Evolutionary conservation across 2,329 filamentous ascomycete species (phyloP).

Genomic region (Fonsecaea nubica): DNA sequence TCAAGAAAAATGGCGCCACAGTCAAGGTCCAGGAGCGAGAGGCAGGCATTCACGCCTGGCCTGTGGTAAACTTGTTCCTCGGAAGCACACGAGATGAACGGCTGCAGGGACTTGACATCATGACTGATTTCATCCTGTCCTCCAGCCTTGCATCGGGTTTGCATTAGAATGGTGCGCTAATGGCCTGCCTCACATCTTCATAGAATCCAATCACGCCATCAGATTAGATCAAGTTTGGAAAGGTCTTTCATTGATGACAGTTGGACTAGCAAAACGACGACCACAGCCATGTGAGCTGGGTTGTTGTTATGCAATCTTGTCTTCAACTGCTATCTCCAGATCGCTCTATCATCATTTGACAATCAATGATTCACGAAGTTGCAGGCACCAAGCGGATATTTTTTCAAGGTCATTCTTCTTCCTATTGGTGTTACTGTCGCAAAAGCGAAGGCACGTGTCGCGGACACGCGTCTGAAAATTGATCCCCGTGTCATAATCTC

Average conservation of each 20-base stretch:
- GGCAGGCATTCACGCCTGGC: constrained; percentile 81
- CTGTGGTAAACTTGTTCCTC: constrained; percentile 69
- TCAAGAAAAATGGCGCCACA: constrained; percentile 61
- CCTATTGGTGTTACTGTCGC: not conserved
- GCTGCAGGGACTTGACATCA: constrained; percentile 52
- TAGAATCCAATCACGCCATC: constrained; percentile 45
- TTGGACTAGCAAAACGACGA: constrained; percentile 21
- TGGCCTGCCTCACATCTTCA: not conserved
- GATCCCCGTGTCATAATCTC: not conserved
- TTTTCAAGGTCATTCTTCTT: not conserved
- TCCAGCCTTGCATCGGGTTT: constrained; percentile 29
- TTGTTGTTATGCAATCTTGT: constrained; percentile 20
- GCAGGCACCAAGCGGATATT: not conserved
- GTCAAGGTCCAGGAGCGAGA: constrained; percentile 66
- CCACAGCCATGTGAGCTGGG: constrained; percentile 28
- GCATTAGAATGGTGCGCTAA: constrained; percentile 5
- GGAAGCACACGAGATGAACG: constrained; percentile 56
- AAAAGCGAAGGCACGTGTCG: not conserved
- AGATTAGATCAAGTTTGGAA: constrained; percentile 69
- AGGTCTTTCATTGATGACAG: constrained; percentile 51
- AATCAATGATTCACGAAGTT: not conserved
- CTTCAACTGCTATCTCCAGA: constrained; percentile 34
- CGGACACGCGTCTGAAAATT: not conserved
- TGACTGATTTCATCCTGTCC: constrained; percentile 37
- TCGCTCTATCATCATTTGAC: constrained; percentile 48